These are phyloP conservation scores for Komagataella pseudopastoris DNA, from an alignment of 805 yeast species.

Conservation along the genomic window DNA sequence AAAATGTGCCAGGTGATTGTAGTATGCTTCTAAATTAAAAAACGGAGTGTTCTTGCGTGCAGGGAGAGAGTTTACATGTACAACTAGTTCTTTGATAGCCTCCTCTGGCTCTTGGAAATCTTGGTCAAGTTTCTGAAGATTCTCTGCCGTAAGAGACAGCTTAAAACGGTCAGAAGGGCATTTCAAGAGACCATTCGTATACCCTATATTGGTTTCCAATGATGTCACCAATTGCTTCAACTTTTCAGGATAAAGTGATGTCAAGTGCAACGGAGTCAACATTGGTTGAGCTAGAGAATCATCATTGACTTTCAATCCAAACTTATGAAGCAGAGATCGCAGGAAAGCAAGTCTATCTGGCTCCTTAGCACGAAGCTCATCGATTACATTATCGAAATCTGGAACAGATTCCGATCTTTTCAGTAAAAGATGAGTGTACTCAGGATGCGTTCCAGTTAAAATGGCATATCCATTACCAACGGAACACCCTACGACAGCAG, in stretches of 20 bases:
- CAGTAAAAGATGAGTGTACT: slow-evolving; percentile 47
- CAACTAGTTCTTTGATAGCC: slow-evolving; percentile 40
- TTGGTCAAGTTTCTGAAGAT: slow-evolving; percentile 13
- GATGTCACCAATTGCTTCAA: slow-evolving; percentile 18
- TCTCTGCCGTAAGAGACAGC: slow-evolving; percentile 24
- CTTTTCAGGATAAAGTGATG: slow-evolving; percentile 22
- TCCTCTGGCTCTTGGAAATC: slow-evolving; percentile 38
- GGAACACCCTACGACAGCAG: slow-evolving; percentile 60
- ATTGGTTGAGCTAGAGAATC: slow-evolving; percentile 36
- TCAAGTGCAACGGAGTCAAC: slow-evolving; percentile 51
- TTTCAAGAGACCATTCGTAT: slow-evolving; percentile 24
- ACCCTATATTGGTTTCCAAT: slow-evolving; percentile 20
- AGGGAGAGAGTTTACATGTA: slow-evolving; percentile 30
- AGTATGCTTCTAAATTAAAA: slow-evolving; percentile 53
- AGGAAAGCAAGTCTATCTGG: slow-evolving; percentile 40
- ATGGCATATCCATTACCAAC: slow-evolving; percentile 69
- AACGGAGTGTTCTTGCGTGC: slow-evolving; percentile 47
- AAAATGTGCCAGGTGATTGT: slow-evolving; percentile 22
- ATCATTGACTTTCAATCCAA: slow-evolving; percentile 61
- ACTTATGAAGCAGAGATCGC: slow-evolving; percentile 34
- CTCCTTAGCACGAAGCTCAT: slow-evolving; percentile 28
- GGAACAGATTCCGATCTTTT: slow-evolving; percentile 15
- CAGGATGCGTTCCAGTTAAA: slow-evolving; percentile 84
- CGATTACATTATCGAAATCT: slow-evolving; percentile 20
- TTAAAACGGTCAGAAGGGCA: slow-evolving; percentile 46